Conservation (phyloP, 1,139 yeast species). For the Suhomyces bokatorum region DNA sequence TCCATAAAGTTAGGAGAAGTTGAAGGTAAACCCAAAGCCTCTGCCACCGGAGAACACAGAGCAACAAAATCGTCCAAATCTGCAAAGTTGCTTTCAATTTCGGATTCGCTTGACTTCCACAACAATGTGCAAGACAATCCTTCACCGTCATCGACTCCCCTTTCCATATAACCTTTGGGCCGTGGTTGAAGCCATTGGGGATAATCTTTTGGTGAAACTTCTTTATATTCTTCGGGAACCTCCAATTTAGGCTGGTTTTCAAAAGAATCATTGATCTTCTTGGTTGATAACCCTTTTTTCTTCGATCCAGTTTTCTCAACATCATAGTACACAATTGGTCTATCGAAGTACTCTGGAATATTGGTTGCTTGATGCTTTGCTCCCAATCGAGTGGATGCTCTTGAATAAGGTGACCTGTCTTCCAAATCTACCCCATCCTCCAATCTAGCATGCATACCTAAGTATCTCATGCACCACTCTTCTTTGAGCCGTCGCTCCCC, state of each 20-base stretch:
- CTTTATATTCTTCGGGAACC: slow-evolving; percentile 50
- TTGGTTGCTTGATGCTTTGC: slow-evolving; percentile 69
- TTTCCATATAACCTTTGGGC: slow-evolving; percentile 79
- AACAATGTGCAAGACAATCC: slow-evolving; percentile 59
- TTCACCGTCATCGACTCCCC: slow-evolving; percentile 70
- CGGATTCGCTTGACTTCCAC: slow-evolving; percentile 58
- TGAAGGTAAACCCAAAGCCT: slow-evolving; percentile 32
- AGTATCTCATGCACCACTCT: slow-evolving; percentile 81
- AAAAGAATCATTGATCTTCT: slow-evolving; percentile 15
- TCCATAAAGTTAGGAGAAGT: slow-evolving; percentile 81
- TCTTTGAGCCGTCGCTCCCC: slow-evolving; percentile 53
- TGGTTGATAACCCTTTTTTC: slow-evolving; percentile 18
- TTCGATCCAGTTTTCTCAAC: slow-evolving; percentile 21
- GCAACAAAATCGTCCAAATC: slow-evolving; percentile 56
- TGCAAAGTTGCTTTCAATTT: slow-evolving; percentile 30
- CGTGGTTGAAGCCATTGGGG: slow-evolving; percentile 79
- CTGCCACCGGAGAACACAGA: slow-evolving; percentile 59
- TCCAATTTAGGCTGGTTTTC: slow-evolving; percentile 31
- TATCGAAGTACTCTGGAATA: slow-evolving; percentile 67
- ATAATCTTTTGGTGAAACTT: slow-evolving; percentile 44
- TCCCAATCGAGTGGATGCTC: slow-evolving; percentile 80
- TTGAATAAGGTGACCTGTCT: slow-evolving; percentile 74
- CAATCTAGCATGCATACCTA: slow-evolving; percentile 73
- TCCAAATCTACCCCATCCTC: slow-evolving; percentile 81
- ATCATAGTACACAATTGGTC: slow-evolving; percentile 71